These are phyloP conservation scores for Allantophomopsis lycopodina DNA, from an alignment of 2,329 filamentous ascomycete genomes.

Conservation along the genomic window DNA sequence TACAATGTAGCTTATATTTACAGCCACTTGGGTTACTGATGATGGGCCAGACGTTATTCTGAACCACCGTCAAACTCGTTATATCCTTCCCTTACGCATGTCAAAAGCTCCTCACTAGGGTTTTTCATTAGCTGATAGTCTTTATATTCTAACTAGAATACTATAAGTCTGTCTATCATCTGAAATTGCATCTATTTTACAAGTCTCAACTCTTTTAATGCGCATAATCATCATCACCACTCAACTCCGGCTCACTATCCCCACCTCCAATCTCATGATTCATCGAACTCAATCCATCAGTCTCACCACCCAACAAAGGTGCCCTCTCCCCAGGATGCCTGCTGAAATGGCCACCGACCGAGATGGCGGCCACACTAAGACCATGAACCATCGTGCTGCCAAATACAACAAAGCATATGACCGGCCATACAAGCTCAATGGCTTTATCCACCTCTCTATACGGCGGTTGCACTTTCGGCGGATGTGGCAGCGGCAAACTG, in stretches of 20 bases:
- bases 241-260: constrained; percentile 19
- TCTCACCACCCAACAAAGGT: constrained; percentile 32
- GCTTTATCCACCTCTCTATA: constrained; percentile 20
- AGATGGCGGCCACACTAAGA: constrained; percentile 33
- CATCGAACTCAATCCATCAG: constrained; percentile 34
- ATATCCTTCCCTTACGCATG: too few species aligned
- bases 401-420: constrained; percentile 38
- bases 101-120: too few species aligned
- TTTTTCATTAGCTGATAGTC: too few species aligned
- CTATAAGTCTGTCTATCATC: too few species aligned
- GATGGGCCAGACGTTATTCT: too few species aligned
- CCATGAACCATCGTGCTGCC: constrained; percentile 39
- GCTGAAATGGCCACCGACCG: constrained; percentile 30
- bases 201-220: too few species aligned
- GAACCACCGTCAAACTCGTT: too few species aligned
- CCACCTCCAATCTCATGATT: constrained; percentile 24
- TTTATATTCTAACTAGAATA: too few species aligned
- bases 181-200: too few species aligned
- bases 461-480: constrained; percentile 21
- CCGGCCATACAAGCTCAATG: constrained; percentile 34
- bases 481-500: constrained; percentile 27
- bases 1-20: too few species aligned
- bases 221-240: constrained; percentile 6
- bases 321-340: constrained; percentile 30
- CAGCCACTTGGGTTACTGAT: too few species aligned